These are phyloP conservation scores for Aspergillus ustus DNA, from an alignment of 2,329 filamentous ascomycete genomes.

Conservation along the genomic window DNA sequence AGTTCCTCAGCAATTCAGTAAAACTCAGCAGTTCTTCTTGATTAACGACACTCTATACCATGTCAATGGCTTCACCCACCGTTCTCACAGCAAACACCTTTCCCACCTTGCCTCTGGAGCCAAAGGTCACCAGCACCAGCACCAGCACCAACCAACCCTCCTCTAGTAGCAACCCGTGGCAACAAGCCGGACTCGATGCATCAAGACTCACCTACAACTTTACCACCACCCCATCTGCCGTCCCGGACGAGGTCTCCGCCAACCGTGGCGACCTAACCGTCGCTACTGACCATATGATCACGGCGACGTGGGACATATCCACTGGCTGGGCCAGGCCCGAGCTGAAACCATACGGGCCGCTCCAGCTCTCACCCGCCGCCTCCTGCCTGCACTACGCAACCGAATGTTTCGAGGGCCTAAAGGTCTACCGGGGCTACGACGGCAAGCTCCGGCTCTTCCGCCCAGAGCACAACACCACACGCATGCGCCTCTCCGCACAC, in stretches of 20 bases:
- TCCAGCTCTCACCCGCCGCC: slow-evolving; percentile 79
- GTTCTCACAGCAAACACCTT: neutral
- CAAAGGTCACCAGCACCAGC: neutral
- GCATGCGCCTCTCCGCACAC: slow-evolving; percentile 47
- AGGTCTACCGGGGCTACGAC: slow-evolving; percentile 71
- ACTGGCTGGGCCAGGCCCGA: slow-evolving; percentile 75
- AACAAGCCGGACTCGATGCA: neutral
- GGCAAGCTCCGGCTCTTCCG: slow-evolving; percentile 77
- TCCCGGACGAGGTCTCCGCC: neutral
- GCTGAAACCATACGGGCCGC: slow-evolving; percentile 75
- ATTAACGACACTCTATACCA: neutral
- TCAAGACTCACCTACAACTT: neutral
- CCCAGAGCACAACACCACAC: slow-evolving; percentile 70
- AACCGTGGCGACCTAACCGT: neutral
- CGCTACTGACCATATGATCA: slow-evolving; percentile 85
- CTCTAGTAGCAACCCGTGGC: neutral
- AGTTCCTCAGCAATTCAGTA: neutral
- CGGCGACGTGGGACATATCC: slow-evolving; percentile 66
- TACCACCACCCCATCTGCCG: neutral
- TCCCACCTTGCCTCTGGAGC: neutral
- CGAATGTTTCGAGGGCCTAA: slow-evolving; percentile 87
- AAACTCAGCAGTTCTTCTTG: neutral
- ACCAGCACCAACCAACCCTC: neutral
- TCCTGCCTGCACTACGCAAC: slow-evolving; percentile 86
- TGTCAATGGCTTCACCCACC: neutral